These are phyloP conservation scores for Xylaria sp. DNA, from an alignment of 2,329 filamentous ascomycete species.

Conservation along the genomic window DNA sequence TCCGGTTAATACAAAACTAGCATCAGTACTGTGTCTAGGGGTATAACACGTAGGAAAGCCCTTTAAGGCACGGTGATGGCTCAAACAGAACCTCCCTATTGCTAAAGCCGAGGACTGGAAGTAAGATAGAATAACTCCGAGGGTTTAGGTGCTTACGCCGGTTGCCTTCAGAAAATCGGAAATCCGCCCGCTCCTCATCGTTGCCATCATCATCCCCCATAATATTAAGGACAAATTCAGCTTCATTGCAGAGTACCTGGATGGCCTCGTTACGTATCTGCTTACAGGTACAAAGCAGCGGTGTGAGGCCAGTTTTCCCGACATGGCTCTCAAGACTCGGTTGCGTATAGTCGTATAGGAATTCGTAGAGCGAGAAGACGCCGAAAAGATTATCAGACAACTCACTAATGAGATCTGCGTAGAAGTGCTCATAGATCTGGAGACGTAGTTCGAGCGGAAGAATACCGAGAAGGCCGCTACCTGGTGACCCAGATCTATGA, in stretches of 20 bases:
- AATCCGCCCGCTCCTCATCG: slow-evolving; percentile 24
- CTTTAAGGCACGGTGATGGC: not conserved
- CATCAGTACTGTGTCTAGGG: not conserved
- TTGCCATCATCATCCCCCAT: slow-evolving; percentile 26
- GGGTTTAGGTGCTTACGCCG: slow-evolving; percentile 6
- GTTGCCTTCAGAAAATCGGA: slow-evolving; percentile 22
- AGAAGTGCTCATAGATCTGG: slow-evolving; percentile 29
- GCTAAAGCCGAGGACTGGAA: not conserved
- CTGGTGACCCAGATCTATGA: not conserved
- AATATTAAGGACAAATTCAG: slow-evolving; percentile 31
- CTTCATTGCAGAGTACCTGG: slow-evolving; percentile 21
- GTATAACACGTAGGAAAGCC: not conserved
- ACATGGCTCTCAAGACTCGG: slow-evolving; percentile 28
- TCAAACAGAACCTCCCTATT: not conserved
- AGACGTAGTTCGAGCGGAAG: slow-evolving; percentile 30
- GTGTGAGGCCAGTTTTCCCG: slow-evolving; percentile 27
- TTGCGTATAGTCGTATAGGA: slow-evolving; percentile 30
- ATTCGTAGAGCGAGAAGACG: slow-evolving; percentile 31
- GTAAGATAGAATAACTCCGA: not conserved
- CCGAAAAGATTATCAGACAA: slow-evolving; percentile 32
- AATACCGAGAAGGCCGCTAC: slow-evolving; percentile 7
- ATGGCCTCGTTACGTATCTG: slow-evolving; percentile 31
- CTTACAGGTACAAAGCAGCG: slow-evolving; percentile 30
- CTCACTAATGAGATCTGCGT: slow-evolving; percentile 30
- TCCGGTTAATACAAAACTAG: no score